Base-by-base conservation (phyloP, 2,329 filamentous ascomycete species). In the Verticillium albo-atrum region DNA sequence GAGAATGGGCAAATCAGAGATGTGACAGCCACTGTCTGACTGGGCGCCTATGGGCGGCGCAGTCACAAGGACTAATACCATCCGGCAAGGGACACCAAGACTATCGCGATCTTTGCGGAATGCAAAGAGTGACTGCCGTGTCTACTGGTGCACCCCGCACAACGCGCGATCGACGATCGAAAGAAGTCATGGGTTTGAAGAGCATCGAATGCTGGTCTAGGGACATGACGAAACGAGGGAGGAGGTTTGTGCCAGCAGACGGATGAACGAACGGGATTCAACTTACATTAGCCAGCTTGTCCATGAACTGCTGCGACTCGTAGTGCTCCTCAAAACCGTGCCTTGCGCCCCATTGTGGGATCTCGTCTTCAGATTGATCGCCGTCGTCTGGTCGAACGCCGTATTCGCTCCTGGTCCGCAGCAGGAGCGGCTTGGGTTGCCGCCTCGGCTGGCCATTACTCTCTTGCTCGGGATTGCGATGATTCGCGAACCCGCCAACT, bases 241-340 rank as follows among this genome's bases (percentile, higher is more conserved):
- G 17, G n/a, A 47, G 35, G 35, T 37, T 4, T n/a, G 23, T 7
- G 7, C 42, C 25, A 15, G 6, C 4, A 53, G 26, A 53, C 10
- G 2, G 17, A 53, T 28, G 26, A 9, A 17, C n/a, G n/a, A n/a
- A n/a, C n/a, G n/a, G n/a, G n/a, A 28, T 28, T 27, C 51, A 55
- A 82, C 88, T 77, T 77, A 92, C 89, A 71, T 89, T 92, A 57
- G 90, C 91, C 64, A 97, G 81, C 65, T 92, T 84, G 60, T 90
- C 89, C 67, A 96, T 89, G 68, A 96, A 93, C 70, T 97, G 92
- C 66, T 92, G 90, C 5, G 90, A 96, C 70, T 92, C 90, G 72
- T 96, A 92, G 73, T 97, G 92, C 66, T 93, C 90, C 70, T 96
- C 92, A 79, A 95, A 97, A 54, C 93, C 93, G 77, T 97, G 93